Percentiles rank a stretch among this genome's conserved stretches.
phyloP scores from a whole-genome alignment of 148 eudicot genomes.

The Amaranthus hypochondriacus region DNA sequence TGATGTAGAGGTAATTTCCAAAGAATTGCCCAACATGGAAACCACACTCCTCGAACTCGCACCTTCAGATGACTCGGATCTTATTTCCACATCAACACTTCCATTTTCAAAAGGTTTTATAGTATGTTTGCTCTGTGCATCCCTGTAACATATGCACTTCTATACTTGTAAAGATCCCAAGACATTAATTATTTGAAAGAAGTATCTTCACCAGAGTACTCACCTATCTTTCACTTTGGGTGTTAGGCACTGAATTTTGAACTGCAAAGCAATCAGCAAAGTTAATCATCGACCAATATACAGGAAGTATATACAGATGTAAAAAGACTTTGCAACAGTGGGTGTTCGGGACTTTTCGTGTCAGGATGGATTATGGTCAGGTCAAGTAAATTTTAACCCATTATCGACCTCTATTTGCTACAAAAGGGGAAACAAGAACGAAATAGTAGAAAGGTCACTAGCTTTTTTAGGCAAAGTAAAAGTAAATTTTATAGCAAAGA shows the following conservation, averaged over 20 bases:
- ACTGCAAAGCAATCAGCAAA: constrained; percentile 33
- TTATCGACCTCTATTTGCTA: too few relatives aligned
- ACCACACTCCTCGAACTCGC: constrained; percentile 34
- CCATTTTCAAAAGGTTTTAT: constrained; percentile 29
- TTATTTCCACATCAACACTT: constrained; percentile 40
- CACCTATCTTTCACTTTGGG: constrained; percentile 56
- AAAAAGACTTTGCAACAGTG: too few relatives aligned
- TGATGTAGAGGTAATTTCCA: constrained; percentile 30
- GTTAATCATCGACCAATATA: constrained; percentile 5
- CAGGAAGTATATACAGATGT: too few relatives aligned
- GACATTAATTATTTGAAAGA: too few relatives aligned
- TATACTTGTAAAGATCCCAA: neutral
- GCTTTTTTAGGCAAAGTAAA: too few relatives aligned
- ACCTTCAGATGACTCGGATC: constrained; percentile 49
- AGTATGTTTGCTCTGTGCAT: constrained; percentile 29
- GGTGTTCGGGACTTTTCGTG: too few relatives aligned
- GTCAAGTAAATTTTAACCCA: too few relatives aligned
- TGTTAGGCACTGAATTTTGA: constrained; percentile 63
- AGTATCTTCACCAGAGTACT: constrained; percentile 10
- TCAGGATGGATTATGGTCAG: too few relatives aligned
- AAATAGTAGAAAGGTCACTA: too few relatives aligned
- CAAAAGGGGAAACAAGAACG: too few relatives aligned
- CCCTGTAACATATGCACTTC: constrained; percentile 30
- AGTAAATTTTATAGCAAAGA: too few relatives aligned
- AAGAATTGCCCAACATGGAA: constrained; percentile 44